Evolutionary conservation across 1,139 yeast genomes (phyloP).

Genomic region (Suhomyces bribrorum): DNA sequence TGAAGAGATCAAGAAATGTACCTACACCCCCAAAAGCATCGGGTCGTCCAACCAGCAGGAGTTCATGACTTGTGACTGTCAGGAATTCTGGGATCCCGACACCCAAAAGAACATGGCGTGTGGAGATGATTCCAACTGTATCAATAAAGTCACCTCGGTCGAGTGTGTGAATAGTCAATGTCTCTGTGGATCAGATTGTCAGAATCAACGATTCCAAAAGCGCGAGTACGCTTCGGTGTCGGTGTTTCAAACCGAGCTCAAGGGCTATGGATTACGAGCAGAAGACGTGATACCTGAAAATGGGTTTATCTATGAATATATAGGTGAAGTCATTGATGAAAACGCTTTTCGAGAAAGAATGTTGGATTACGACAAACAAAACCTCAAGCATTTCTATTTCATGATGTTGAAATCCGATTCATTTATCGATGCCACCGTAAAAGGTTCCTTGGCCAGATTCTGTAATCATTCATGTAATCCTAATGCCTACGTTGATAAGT

Average conservation of each 20-base stretch:
- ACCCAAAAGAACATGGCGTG: constrained; percentile 63
- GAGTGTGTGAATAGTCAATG: constrained; percentile 82
- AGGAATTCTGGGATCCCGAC: constrained; percentile 44
- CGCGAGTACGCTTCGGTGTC: constrained; percentile 70
- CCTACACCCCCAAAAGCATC: constrained; percentile 56
- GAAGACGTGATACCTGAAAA: constrained; percentile 56
- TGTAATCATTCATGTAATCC: constrained; percentile 95
- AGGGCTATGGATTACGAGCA: constrained; percentile 90
- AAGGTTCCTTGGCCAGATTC: constrained; percentile 86
- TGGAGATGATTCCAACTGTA: constrained; percentile 84
- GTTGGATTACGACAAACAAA: constrained; percentile 67
- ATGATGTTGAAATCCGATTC: constrained; percentile 96
- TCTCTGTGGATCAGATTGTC: constrained; percentile 76
- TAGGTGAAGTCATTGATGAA: constrained; percentile 91
- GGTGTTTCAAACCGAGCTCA: constrained; percentile 75
- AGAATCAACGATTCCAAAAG: constrained; percentile 84
- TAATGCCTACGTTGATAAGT: constrained; percentile 91
- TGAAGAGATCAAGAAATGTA: constrained; percentile 55
- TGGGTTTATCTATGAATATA: constrained; percentile 82
- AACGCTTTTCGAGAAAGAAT: constrained; percentile 68
- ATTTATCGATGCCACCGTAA: constrained; percentile 89
- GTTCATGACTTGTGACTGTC: constrained; percentile 89
- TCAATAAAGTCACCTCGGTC: constrained; percentile 85
- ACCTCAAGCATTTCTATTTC: constrained; percentile 87
- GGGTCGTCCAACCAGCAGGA: constrained; percentile 74